These are phyloP conservation scores for Cenchrus purpureus DNA, from an alignment of 176 grass and related monocot genomes.

Conservation along the genomic window DNA sequence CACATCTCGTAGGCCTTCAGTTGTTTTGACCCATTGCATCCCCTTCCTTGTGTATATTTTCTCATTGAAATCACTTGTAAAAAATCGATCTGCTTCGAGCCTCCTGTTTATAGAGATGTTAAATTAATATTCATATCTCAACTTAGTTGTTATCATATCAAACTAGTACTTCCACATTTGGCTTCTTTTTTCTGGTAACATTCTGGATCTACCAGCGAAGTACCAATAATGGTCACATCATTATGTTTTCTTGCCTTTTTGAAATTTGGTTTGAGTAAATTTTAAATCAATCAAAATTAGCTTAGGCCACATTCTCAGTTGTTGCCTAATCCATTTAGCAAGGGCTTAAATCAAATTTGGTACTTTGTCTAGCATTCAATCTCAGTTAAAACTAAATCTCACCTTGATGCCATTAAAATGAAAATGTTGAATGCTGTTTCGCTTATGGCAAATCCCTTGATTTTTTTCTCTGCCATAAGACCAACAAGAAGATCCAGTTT, in stretches of 20 bases:
- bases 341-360: background rate
- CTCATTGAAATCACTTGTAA: constrained; percentile 68
- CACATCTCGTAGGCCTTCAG: constrained; percentile 62
- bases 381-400: constrained; percentile 35
- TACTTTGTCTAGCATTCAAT: constrained; percentile 36
- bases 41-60: constrained; percentile 65
- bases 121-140: constrained; percentile 40
- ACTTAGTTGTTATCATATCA: constrained; percentile 29
- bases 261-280: constrained; percentile 21
- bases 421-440: constrained; percentile 73
- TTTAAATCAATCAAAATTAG: constrained; percentile 13
- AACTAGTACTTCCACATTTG: constrained; percentile 24
- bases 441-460: constrained; percentile 72
- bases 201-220: constrained; percentile 22
- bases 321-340: constrained; percentile 26
- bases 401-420: constrained; percentile 68
- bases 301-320: constrained; percentile 33
- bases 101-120: constrained; percentile 46
- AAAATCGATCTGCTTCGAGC: constrained; percentile 67
- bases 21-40: constrained; percentile 60
- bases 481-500: constrained; percentile 72
- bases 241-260: constrained; percentile 29
- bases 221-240: constrained; percentile 24
- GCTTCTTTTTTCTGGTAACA: constrained; percentile 11
- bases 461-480: constrained; percentile 74